Evolutionary conservation across 257 asterid genomes (phyloP), one percentile per base, ranked within the genome.

Genomic region (Fraxinus americana): DNA sequence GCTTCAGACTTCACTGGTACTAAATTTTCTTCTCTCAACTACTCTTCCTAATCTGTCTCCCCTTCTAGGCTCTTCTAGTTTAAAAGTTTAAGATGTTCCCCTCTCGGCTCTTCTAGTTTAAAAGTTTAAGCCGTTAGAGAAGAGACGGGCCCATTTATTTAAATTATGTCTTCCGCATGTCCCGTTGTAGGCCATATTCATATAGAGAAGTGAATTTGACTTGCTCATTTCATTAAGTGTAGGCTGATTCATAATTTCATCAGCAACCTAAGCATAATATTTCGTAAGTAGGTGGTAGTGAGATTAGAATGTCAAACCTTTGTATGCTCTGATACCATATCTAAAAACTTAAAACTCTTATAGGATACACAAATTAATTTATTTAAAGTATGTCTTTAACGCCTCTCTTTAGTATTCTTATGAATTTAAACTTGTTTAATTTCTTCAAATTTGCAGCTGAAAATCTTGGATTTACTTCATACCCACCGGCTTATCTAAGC

Each of bases 1-100:
- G 96, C 97, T 54, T 85, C 92, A 3, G 98, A 93, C 80, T 93
- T 89, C 76, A 92, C 96, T 1, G 96, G 98, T 91, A 87, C 35
- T 39, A 2, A 43, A 32, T 41, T 7, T 73, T 65, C 61, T 63
- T 71, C 52, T 76, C 84, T 70, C 77, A 72, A 78, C 83, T 30
- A 78, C 72, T 67, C 39, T 10, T 36, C 69, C 67, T 69, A 41
- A 1, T 16, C 14, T 23, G 12, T 45, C 70, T 43, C 14, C 13
- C 43, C 43, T 10, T 38, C 43, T 38, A 8, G 43, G 43, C 43
- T 38, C 43, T 8, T 13, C 38, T 52, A 16, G 54, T 16, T 10
- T 50, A 35, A 50, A 16, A 54, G 50, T 54, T 16, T 54, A 54
- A 17, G 3, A 5, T 6, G 65, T 19, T 12, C 35, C 25, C 35